phyloP scores from a whole-genome alignment of 2,329 filamentous ascomycete species.

The Colletotrichum brevisporum region DNA sequence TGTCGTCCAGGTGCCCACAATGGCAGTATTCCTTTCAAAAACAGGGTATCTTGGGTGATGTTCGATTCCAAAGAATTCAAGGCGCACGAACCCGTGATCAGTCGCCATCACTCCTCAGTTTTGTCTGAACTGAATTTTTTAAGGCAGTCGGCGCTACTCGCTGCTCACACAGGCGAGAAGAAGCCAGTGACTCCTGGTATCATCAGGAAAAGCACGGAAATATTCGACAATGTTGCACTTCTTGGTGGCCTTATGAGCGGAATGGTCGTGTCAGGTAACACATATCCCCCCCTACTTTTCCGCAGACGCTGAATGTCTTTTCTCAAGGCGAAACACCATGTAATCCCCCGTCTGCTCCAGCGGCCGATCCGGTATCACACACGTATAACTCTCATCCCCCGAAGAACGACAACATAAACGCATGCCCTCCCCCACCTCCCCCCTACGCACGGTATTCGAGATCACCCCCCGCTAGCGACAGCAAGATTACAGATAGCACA shows the following conservation, averaged over 20 bases:
- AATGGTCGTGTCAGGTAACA: conserved; percentile 14
- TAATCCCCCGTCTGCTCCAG: neutral
- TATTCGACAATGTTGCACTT: conserved; percentile 25
- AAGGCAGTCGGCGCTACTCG: conserved; percentile 14
- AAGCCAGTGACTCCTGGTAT: neutral
- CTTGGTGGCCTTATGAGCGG: conserved; percentile 17
- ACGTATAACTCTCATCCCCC: neutral
- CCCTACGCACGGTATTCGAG: neutral
- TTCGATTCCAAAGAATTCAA: conserved; percentile 46
- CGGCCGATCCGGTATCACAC: neutral
- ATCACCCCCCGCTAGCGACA: too few relatives aligned
- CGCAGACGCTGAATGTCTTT: neutral
- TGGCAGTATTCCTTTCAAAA: conserved; percentile 42
- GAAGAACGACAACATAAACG: too few relatives aligned
- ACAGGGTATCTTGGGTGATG: conserved; percentile 45
- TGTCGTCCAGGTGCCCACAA: conserved; percentile 44
- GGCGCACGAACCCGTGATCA: conserved; percentile 46
- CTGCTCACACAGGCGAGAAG: neutral
- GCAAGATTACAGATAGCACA: too few relatives aligned
- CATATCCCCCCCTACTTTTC: neutral
- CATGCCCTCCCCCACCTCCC: neutral
- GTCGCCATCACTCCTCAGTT: conserved; percentile 47
- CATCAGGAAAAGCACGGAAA: neutral
- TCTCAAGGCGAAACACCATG: neutral
- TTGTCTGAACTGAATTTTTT: conserved; percentile 49